These are phyloP conservation scores for Bondarzewia mesenterica DNA, from an alignment of 1,284 basidiomycete genomes.

Conservation along the genomic window DNA sequence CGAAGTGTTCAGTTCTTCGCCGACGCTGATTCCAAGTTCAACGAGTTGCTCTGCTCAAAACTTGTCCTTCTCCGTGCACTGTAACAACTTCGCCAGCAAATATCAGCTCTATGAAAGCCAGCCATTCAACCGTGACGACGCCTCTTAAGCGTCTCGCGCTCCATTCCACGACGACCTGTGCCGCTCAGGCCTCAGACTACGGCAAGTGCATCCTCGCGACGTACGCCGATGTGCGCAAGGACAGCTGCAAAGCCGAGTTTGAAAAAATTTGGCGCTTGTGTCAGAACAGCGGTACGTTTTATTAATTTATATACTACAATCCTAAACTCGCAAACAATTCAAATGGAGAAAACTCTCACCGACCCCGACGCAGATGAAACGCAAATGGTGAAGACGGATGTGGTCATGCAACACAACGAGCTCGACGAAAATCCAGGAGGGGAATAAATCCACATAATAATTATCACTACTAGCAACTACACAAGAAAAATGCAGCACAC, in stretches of 20 bases:
- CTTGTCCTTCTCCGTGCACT: no score
- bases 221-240: conserved; percentile 71
- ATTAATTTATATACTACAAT: no score
- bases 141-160: conserved; percentile 58
- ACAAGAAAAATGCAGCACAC: no score
- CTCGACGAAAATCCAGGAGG: no score
- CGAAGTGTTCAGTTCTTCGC: not conserved
- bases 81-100: no score
- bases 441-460: no score
- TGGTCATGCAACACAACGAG: no score
- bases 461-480: no score
- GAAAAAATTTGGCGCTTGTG: conserved; percentile 64
- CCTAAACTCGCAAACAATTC: not conserved
- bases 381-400: conserved; percentile 39
- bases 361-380: conserved; percentile 46
- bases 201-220: conserved; percentile 72
- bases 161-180: conserved; percentile 64
- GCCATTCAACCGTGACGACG: conserved; percentile 14
- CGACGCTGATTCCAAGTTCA: no score
- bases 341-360: not conserved
- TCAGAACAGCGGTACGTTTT: conserved; percentile 56
- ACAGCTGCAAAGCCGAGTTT: conserved; percentile 75
- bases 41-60: no score
- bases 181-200: conserved; percentile 61
- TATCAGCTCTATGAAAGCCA: not conserved